These are phyloP conservation scores for Chalciporus sp. DNA, from an alignment of 1,284 basidiomycete species.

Conservation along the genomic window DNA sequence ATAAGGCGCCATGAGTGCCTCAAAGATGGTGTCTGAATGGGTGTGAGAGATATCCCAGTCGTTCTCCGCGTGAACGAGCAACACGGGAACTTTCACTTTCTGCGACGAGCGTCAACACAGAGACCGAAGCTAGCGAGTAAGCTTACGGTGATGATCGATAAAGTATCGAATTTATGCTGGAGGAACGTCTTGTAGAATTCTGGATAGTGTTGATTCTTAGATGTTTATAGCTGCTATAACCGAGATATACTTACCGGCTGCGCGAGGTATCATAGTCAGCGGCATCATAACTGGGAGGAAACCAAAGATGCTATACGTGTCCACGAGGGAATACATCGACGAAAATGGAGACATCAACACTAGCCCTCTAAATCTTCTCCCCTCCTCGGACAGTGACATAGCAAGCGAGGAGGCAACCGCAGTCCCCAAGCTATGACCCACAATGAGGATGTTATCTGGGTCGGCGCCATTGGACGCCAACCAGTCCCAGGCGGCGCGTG, in stretches of 20 bases:
- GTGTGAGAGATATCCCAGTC: conserved; percentile 81
- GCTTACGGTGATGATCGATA: conserved; percentile 56
- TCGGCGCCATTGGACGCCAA: conserved; percentile 60
- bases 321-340: conserved; percentile 63
- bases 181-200: conserved; percentile 61
- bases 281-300: conserved; percentile 73
- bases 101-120: conserved; percentile 27
- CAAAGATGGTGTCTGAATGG: conserved; percentile 78
- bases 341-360: conserved; percentile 82
- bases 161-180: conserved; percentile 67
- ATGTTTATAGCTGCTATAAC: neutral
- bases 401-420: conserved; percentile 71
- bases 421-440: conserved; percentile 85
- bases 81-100: conserved; percentile 65
- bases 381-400: conserved; percentile 57
- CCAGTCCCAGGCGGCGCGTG: conserved; percentile 83
- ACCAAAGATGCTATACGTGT: conserved; percentile 74
- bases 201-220: conserved; percentile 28
- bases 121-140: neutral
- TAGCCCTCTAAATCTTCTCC: conserved; percentile 56
- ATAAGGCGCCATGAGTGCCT: conserved; percentile 64
- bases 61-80: conserved; percentile 80
- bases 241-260: conserved; percentile 56
- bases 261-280: conserved; percentile 68
- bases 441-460: conserved; percentile 63